These are phyloP conservation scores for Cytospora chrysosperma DNA, from an alignment of 2,329 filamentous ascomycete species.

Conservation along the genomic window DNA sequence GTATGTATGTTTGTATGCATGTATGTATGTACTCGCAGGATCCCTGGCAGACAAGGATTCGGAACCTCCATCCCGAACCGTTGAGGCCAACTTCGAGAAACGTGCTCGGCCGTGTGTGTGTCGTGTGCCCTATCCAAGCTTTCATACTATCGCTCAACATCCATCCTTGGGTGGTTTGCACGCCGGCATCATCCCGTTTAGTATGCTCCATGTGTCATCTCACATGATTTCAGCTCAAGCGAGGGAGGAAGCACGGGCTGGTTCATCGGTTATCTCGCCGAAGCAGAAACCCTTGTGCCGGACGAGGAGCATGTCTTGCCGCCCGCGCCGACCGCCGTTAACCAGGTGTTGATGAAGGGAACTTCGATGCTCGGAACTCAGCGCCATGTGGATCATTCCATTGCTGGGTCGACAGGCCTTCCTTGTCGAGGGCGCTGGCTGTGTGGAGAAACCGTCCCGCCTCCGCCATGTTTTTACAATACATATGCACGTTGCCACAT, in stretches of 20 bases:
- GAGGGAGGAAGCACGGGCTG: background rate
- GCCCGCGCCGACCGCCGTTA: background rate
- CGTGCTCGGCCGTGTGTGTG: background rate
- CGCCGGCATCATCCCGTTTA: background rate
- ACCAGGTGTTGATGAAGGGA: too few species aligned
- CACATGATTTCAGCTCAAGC: background rate
- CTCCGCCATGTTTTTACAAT: background rate
- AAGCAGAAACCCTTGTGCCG: background rate
- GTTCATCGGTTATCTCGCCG: background rate
- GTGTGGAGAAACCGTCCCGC: background rate
- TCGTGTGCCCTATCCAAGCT: background rate
- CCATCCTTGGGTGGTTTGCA: too few species aligned
- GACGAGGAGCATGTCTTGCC: background rate
- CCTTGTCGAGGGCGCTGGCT: background rate
- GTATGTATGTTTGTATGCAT: too few species aligned
- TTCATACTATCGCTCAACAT: too few species aligned
- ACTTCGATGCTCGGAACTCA: background rate
- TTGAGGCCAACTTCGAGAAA: background rate
- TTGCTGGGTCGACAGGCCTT: background rate
- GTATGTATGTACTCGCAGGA: too few species aligned
- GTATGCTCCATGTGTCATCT: background rate
- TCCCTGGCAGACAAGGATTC: background rate
- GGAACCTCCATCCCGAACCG: background rate
- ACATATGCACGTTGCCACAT: too few species aligned
- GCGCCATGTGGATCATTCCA: background rate